These are phyloP conservation scores for Clavispora phyllophila DNA, from an alignment of 805 yeast species.

Conservation along the genomic window DNA sequence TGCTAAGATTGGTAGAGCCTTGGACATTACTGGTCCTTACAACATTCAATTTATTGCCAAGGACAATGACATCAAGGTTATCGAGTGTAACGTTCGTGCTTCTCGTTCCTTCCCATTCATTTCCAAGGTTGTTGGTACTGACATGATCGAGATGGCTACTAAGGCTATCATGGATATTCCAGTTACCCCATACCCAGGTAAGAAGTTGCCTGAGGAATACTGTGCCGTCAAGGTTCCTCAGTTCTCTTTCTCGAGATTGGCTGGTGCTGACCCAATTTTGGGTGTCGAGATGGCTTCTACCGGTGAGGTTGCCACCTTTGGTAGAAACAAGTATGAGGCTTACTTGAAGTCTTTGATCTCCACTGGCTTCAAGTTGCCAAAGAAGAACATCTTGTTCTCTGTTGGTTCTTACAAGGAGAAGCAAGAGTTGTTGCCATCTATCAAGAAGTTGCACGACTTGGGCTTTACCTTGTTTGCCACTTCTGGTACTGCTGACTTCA, in stretches of 20 bases:
- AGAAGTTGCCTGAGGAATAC: slow-evolving; percentile 84
- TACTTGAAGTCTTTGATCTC: slow-evolving; percentile 91
- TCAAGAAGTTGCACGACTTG: slow-evolving; percentile 69
- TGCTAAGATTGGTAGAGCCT: slow-evolving; percentile 92
- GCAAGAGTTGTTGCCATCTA: slow-evolving; percentile 85
- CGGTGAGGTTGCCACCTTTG: slow-evolving; percentile 98
- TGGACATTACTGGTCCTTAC: slow-evolving; percentile 96
- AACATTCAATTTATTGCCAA: slow-evolving; percentile 91
- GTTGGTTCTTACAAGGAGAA: slow-evolving; percentile 97
- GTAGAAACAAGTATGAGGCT: slow-evolving; percentile 94
- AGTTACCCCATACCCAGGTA: slow-evolving; percentile 83
- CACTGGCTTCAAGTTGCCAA: slow-evolving; percentile 92
- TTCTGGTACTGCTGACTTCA: slow-evolving; percentile 98
- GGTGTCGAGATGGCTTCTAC: slow-evolving; percentile 99
- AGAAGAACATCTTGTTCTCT: slow-evolving; percentile 88
- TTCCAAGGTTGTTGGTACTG: slow-evolving; percentile 90
- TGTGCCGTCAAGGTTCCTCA: slow-evolving; percentile 97
- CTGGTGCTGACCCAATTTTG: slow-evolving; percentile 96
- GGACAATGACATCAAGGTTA: slow-evolving; percentile 61
- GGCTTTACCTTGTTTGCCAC: slow-evolving; percentile 95
- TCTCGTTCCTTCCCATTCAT: slow-evolving; percentile 99
- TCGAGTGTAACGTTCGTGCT: slow-evolving; percentile 98
- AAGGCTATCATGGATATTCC: slow-evolving; percentile 90
- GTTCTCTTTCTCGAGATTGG: slow-evolving; percentile 91
- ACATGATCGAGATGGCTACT: slow-evolving; percentile 96